These are phyloP conservation scores for Prunus armeniaca DNA, from an alignment of 306 rosid species.

Conservation along the genomic window DNA sequence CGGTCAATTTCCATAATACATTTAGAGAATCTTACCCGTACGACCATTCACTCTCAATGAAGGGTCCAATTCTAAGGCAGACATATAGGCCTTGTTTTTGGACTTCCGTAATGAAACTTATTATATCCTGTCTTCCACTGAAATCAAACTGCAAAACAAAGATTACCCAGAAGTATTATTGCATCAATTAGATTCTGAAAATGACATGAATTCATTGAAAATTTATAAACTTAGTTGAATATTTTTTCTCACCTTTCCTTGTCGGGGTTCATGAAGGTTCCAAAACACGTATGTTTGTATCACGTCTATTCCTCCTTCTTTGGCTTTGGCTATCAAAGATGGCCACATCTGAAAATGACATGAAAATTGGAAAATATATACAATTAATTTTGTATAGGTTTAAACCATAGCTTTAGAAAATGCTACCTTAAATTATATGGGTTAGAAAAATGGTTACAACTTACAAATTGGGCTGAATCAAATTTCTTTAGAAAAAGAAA, in stretches of 20 bases:
- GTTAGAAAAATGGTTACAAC: no score
- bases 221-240: no score
- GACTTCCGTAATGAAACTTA: constrained; percentile 64
- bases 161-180: not conserved
- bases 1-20: no score
- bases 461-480: no score
- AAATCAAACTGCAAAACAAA: constrained; percentile 57
- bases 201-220: not conserved
- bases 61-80: constrained; percentile 87
- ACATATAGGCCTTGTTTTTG: constrained; percentile 76
- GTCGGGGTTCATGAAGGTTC: constrained; percentile 83
- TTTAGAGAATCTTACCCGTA: constrained; percentile 46
- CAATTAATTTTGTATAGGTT: no score
- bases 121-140: constrained; percentile 60
- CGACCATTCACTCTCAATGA: constrained; percentile 75
- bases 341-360: constrained; percentile 73
- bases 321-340: constrained; percentile 67
- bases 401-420: no score
- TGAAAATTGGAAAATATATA: not conserved
- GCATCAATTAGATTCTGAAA: not conserved
- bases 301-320: constrained; percentile 74
- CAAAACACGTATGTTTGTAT: constrained; percentile 89
- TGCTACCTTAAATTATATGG: no score
- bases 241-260: constrained; percentile 46
- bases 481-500: no score